Base-by-base conservation (phyloP, 1,284 basidiomycete species). In the Rhodotorula sp. region DNA sequence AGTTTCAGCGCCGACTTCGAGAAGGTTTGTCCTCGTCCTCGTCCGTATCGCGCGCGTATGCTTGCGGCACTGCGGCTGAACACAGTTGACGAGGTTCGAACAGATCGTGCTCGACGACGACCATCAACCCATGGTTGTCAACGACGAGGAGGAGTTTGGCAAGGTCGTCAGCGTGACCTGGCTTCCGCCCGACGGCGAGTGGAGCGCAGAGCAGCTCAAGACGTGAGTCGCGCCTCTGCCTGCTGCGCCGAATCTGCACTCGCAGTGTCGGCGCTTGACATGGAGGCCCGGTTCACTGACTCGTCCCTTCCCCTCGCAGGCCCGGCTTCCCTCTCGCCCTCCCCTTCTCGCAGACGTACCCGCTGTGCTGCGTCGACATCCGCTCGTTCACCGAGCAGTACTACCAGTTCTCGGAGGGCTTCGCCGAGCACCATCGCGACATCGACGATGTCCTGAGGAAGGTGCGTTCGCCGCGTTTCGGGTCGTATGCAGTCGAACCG, bases 311-410 rank as follows among this genome's bases (percentile, higher is more conserved):
- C 49, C 19, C 25, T 23, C 52, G n/a, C 71, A 95, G 93, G 77
- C 85, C 85, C 65, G 79, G 86, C 0, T 85, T 91, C 69, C 94
- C 95, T 3, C 84, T 91, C 68, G 86, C 86, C 23, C 85, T 99
- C 65, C 93, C 96, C 0, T 99, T 97, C 89, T 97, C 95, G 2
- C 91, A 93, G 80, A 91, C 92, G 0, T 98, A 97, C 81, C 93
- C 94, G 73, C 85, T 93, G 58, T 97, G 93, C 79, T 99, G 96
- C 81, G 91, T 93, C 85, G 92, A 97, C 88, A 93, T 99, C 71
- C 89, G 94, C 50, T 88, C 87, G 61, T 97, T 97, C 79, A 92
- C 97, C 44, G 91, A 96, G 77, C 93, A 94, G 78, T 99, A 98
- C 84, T 97, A 98, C 81, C 89, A 92, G 52, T 99, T 98, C 80